Evolutionary conservation across 2,329 filamentous ascomycete genomes (phyloP).

Genomic region (Colletotrichum costaricense): DNA sequence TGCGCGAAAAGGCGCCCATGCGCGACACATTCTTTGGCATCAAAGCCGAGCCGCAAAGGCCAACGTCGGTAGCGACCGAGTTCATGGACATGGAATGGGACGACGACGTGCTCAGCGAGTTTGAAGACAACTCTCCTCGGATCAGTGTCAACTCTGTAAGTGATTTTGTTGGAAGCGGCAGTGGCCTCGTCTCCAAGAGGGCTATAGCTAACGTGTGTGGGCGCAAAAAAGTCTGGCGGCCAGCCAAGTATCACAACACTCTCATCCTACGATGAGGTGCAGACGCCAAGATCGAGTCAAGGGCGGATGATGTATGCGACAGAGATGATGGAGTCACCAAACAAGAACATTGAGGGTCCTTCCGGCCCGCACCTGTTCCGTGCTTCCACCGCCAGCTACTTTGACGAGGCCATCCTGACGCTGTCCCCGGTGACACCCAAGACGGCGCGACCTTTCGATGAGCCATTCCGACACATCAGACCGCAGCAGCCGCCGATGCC

Average conservation of each 20-base stretch:
- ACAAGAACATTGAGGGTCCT: slow-evolving; percentile 80
- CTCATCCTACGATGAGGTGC: slow-evolving; percentile 86
- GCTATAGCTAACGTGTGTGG: slow-evolving; percentile 31
- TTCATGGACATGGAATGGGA: slow-evolving; percentile 82
- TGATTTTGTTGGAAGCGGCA: slow-evolving; percentile 28
- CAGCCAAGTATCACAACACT: slow-evolving; percentile 86
- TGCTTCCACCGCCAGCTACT: slow-evolving; percentile 68
- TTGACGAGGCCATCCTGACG: slow-evolving; percentile 67
- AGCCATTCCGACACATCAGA: slow-evolving; percentile 29
- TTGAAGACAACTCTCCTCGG: slow-evolving; percentile 75
- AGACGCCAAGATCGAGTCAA: slow-evolving; percentile 78
- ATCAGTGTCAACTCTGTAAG: slow-evolving; percentile 79
- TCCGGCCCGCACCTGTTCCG: slow-evolving; percentile 89
- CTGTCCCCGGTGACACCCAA: slow-evolving; percentile 81
- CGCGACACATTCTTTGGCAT: slow-evolving; percentile 72
- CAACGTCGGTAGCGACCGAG: slow-evolving; percentile 78
- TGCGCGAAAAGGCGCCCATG: slow-evolving; percentile 61
- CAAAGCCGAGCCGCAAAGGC: slow-evolving; percentile 65
- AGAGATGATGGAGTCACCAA: slow-evolving; percentile 63
- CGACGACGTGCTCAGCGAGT: slow-evolving; percentile 69
- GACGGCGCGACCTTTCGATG: slow-evolving; percentile 53
- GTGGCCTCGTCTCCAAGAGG: neutral
- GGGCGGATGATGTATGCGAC: slow-evolving; percentile 68
- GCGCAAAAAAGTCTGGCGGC: slow-evolving; percentile 46
- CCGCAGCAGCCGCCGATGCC: slow-evolving; percentile 35